Conservation (phyloP, 73 alveolate genomes). For the Stentor coeruleus region DNA sequence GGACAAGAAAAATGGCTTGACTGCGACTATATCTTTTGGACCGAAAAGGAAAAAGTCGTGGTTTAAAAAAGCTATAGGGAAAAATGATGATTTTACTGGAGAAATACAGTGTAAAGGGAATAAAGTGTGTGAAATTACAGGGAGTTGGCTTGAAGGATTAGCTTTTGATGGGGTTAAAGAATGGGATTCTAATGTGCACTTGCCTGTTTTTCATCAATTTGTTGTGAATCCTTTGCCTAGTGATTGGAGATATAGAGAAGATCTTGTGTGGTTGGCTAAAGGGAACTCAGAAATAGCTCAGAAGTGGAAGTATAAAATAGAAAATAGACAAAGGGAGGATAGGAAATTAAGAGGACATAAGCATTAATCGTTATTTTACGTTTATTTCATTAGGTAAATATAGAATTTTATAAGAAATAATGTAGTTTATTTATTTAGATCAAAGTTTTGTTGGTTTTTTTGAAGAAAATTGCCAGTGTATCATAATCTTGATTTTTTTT, state of each 20-base stretch:
- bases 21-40: background rate
- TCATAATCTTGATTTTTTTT: too few species aligned
- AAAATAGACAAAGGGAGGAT: background rate
- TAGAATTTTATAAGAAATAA: too few species aligned
- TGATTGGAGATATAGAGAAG: constrained; percentile 94
- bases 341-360: constrained; percentile 14
- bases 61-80: background rate
- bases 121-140: constrained; percentile 26
- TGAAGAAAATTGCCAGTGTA: too few species aligned
- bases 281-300: background rate
- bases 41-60: background rate
- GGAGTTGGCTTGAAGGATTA: constrained; percentile 46
- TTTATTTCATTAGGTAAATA: too few species aligned
- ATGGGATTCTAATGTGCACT: constrained; percentile 42
- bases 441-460: too few species aligned
- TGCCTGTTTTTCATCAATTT: constrained; percentile 37
- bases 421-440: too few species aligned
- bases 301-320: background rate
- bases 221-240: constrained; percentile 71
- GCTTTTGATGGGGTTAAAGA: constrained; percentile 38
- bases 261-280: constrained; percentile 40
- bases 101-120: background rate
- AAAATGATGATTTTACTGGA: background rate
- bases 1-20: constrained; percentile 28
- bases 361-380: too few species aligned